phyloP scores from a whole-genome alignment of 768 basidiomycete species.

The Serendipita sp. region DNA sequence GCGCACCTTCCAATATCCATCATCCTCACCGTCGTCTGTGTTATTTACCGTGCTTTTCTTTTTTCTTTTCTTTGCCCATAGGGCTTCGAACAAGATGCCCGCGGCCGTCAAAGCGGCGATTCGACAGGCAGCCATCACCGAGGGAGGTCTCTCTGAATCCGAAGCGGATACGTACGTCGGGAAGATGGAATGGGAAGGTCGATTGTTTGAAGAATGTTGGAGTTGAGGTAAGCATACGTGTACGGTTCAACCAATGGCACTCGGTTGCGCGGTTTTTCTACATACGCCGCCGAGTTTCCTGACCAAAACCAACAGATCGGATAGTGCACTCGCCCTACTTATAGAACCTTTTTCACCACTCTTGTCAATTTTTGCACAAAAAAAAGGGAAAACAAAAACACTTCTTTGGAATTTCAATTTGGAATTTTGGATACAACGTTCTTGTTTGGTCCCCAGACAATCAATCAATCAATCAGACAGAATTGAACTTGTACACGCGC shows the following conservation, averaged over 20 bases:
- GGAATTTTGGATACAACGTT: no score
- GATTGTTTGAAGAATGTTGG: constrained; percentile 78
- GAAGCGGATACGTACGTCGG: constrained; percentile 47
- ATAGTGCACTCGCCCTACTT: no score
- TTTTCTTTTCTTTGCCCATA: constrained; percentile 18
- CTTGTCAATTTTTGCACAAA: no score
- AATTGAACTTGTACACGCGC: no score
- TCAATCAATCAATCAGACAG: no score
- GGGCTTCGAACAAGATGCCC: constrained; percentile 95
- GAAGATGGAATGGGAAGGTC: constrained; percentile 46
- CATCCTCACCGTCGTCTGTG: not conserved
- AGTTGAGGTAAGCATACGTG: constrained; percentile 16
- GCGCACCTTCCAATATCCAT: constrained; percentile 13
- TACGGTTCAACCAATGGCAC: not conserved
- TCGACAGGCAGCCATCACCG: constrained; percentile 28
- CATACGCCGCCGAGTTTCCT: no score
- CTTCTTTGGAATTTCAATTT: no score
- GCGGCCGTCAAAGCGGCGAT: constrained; percentile 67
- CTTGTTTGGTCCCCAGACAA: no score
- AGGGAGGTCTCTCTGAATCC: constrained; percentile 34
- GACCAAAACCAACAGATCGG: no score
- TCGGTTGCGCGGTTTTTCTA: no score
- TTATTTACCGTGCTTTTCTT: not conserved
- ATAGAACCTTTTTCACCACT: no score
- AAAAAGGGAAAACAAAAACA: no score